These are phyloP conservation scores for Naematelia encephala DNA, from an alignment of 768 basidiomycete genomes.

Conservation along the genomic window DNA sequence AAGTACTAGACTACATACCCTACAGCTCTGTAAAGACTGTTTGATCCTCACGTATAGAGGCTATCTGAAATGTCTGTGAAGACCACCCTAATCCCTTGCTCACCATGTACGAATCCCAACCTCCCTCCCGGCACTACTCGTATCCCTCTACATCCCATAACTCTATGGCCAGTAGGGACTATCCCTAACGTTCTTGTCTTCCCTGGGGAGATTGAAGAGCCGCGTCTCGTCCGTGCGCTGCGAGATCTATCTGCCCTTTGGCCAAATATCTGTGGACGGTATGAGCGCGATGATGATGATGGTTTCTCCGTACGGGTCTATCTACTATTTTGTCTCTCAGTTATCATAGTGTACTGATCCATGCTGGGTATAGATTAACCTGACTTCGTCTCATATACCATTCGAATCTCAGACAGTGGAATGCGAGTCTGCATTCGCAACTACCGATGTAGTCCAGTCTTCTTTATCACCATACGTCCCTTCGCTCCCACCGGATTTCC, in stretches of 20 bases:
- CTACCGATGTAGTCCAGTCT: neutral
- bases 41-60: too few relatives aligned
- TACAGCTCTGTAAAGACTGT: too few relatives aligned
- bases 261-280: neutral
- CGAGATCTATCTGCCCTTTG: neutral
- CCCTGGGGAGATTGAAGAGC: neutral
- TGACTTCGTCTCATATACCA: neutral
- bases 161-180: neutral
- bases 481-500: neutral
- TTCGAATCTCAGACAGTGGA: neutral
- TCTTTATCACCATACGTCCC: neutral
- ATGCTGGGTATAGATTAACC: neutral
- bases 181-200: neutral
- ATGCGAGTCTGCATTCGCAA: neutral
- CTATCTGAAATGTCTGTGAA: neutral
- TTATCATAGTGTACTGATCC: neutral
- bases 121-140: neutral
- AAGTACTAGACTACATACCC: neutral
- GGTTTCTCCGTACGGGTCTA: neutral
- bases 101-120: neutral
- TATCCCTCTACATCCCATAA: neutral
- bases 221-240: neutral
- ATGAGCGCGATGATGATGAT: neutral
- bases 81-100: neutral
- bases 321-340: neutral